phyloP scores from a whole-genome alignment of 192 early-diverging fungal genomes.

The Podila verticillata region DNA sequence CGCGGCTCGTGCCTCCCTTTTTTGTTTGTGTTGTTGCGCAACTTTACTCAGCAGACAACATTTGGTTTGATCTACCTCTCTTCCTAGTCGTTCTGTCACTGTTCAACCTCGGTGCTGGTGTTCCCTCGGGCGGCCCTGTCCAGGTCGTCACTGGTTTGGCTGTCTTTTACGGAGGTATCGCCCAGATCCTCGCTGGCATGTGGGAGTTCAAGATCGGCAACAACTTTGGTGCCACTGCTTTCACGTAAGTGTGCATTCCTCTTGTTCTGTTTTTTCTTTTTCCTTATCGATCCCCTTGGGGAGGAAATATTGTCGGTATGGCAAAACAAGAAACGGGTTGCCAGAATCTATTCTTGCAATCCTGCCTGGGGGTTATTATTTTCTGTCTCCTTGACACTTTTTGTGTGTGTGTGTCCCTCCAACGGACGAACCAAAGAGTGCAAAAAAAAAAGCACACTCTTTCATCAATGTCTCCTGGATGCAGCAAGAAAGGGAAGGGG shows the following conservation, averaged over 20 bases:
- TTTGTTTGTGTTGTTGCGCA: not conserved
- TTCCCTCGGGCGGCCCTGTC: constrained; percentile 59
- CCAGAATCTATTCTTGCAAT: too few species aligned
- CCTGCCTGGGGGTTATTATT: too few species aligned
- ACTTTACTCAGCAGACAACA: too few species aligned
- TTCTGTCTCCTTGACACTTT: too few species aligned
- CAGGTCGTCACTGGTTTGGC: constrained; percentile 71
- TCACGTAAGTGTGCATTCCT: constrained; percentile 57
- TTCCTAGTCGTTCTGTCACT: constrained; percentile 70
- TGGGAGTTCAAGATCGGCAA: constrained; percentile 84
- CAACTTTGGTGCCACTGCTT: constrained; percentile 86
- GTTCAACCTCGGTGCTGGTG: constrained; percentile 73
- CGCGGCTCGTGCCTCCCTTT: not conserved
- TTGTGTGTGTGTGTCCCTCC: too few species aligned
- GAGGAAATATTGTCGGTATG: too few species aligned
- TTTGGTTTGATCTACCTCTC: not conserved
- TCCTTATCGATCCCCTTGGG: not conserved
- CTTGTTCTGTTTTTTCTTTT: too few species aligned
- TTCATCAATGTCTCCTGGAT: too few species aligned
- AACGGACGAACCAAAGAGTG: too few species aligned
- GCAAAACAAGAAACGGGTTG: too few species aligned
- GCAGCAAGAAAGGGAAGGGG: too few species aligned
- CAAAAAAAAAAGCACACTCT: too few species aligned
- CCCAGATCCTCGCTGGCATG: constrained; percentile 84
- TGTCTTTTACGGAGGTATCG: constrained; percentile 79